Evolutionary conservation across 2,329 filamentous ascomycete genomes (phyloP), one percentile per base, ranked within the genome.

Genomic region (Fusarium cyanostomum): DNA sequence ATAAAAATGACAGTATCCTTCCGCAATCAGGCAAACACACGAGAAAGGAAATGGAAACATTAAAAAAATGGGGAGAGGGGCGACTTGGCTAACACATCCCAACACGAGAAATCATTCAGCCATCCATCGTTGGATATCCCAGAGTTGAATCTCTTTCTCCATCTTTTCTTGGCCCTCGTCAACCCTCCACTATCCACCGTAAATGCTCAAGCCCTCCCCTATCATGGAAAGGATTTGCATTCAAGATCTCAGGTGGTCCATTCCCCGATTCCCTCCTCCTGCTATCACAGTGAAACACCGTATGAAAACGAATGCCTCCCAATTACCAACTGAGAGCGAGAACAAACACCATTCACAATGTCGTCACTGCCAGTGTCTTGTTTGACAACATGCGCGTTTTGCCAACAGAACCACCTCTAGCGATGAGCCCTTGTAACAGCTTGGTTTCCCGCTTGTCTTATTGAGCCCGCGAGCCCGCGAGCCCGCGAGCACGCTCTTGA

Each of bases 161-260:
- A 66, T 66, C 42, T 46, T 59, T 56, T 51, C 15, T 35, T 46
- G 16, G 13, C 16, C 27, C 33, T 33, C 27, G 31, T 46, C 58
- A 42, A 42, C 50, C 43, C 54, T 59, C 49, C 42, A 43, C 33
- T 43, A 52, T 15, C 57, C 53, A 59, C 56, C 24, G 30, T 38
- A 49, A 60, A 69, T 56, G 50, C 58, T 59, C 56, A 46, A 51
- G 33, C 45, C 53, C 33, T 44, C 41, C 45, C 67, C 60, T 18
- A 52, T 67, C 63, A 44, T 51, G 65, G 62, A 62, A 70, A 51
- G 48, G 67, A 70, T 70, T 59, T 46, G 33, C 67, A 41, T 37
- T 38, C 41, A 35, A 57, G 62, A 69, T 69, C 67, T 56, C 27
- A 46, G 56, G 37, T 50, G 51, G 51, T 59, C 50, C 44, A 53